Percentiles rank a stretch among this genome's conserved stretches.
Evolutionary conservation across 2,329 filamentous ascomycete genomes (phyloP).

Genomic region (Aureobasidium sp.): DNA sequence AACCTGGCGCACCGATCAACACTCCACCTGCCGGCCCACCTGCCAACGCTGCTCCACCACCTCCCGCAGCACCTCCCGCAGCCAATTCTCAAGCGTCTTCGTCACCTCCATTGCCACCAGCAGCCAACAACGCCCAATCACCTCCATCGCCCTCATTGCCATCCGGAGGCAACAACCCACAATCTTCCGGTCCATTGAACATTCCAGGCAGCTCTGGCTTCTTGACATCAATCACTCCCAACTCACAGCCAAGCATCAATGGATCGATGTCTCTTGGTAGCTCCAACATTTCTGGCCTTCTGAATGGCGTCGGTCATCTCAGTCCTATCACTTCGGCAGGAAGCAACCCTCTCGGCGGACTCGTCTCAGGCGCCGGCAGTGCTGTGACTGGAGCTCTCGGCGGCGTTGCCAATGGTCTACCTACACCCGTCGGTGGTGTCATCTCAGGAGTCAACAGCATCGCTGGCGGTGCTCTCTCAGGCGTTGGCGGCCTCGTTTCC

Average conservation of each 20-base stretch:
- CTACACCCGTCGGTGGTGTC: background rate
- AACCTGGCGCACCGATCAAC: background rate
- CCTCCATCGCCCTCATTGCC: background rate
- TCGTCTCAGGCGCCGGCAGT: background rate
- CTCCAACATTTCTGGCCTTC: background rate
- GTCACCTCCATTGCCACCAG: background rate
- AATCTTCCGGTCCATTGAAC: background rate
- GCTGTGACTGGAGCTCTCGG: background rate
- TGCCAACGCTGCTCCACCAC: background rate
- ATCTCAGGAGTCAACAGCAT: constrained; percentile 5
- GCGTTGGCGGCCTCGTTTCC: background rate
- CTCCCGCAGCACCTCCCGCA: background rate
- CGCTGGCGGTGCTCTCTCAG: background rate
- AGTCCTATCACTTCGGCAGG: background rate
- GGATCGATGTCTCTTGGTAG: constrained; percentile 1
- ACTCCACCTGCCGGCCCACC: background rate
- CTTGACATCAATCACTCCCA: background rate
- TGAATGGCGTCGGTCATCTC: background rate
- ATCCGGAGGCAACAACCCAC: background rate
- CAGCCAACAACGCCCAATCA: background rate
- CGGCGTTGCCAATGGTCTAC: background rate
- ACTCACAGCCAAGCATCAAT: background rate
- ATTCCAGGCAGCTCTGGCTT: constrained; percentile 6
- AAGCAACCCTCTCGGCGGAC: background rate
- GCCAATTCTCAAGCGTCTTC: background rate